phyloP scores from a whole-genome alignment of 495 filamentous ascomycete genomes.

The Penicillium ochrochloron region DNA sequence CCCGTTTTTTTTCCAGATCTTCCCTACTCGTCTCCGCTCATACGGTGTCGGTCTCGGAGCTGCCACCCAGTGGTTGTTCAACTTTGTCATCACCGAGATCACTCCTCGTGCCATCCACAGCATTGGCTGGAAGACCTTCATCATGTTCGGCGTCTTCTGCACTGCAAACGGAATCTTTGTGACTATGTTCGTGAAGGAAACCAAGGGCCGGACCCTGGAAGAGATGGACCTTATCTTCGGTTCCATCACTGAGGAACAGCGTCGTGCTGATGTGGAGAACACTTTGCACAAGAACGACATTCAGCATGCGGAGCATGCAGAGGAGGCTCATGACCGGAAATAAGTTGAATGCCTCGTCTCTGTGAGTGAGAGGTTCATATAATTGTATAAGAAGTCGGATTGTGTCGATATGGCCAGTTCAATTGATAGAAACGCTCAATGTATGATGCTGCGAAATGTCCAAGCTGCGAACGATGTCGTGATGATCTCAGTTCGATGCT shows the following conservation, averaged over 20 bases:
- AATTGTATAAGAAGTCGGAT: background rate
- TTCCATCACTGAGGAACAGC: slow-evolving; percentile 39
- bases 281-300: slow-evolving; percentile 42
- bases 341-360: background rate
- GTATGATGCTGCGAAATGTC: background rate
- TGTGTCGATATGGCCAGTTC: background rate
- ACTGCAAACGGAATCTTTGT: slow-evolving; percentile 39
- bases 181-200: slow-evolving; percentile 65
- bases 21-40: slow-evolving; percentile 69
- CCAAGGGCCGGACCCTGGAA: slow-evolving; percentile 56
- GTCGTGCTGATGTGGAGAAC: slow-evolving; percentile 47
- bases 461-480: background rate
- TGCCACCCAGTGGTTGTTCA: slow-evolving; percentile 55
- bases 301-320: slow-evolving; percentile 34
- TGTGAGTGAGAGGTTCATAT: background rate
- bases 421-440: background rate
- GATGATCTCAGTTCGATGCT: too few relatives aligned
- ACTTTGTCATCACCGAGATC: slow-evolving; percentile 48
- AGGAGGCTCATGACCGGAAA: slow-evolving; percentile 14
- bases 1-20: slow-evolving; percentile 61
- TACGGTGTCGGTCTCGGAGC: slow-evolving; percentile 72
- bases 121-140: slow-evolving; percentile 57
- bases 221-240: slow-evolving; percentile 57
- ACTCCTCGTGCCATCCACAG: slow-evolving; percentile 47
- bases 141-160: slow-evolving; percentile 61